Percentiles rank a stretch among this genome's conserved stretches.
phyloP scores from a whole-genome alignment of 208 protist species.

The Leishmania major region DNA sequence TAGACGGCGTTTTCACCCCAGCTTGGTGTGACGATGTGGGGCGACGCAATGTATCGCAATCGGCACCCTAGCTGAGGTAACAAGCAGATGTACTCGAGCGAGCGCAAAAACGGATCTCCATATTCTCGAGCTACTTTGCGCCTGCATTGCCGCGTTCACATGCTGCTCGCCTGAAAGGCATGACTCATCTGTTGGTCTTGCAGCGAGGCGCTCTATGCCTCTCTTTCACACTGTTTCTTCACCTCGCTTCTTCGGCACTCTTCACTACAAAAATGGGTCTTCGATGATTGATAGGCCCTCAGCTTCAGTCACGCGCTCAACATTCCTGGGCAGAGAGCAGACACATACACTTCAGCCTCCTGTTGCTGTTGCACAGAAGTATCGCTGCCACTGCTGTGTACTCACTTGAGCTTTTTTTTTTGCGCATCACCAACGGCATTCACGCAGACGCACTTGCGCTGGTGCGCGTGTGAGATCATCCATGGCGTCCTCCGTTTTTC shows the following conservation, averaged over 20 bases:
- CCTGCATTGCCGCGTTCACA: neutral
- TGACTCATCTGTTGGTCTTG: neutral
- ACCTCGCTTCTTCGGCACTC: neutral
- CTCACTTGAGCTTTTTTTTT: neutral
- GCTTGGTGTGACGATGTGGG: neutral
- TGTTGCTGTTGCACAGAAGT: neutral
- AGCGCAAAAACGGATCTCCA: neutral
- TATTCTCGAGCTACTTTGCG: neutral
- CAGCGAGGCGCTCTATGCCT: neutral
- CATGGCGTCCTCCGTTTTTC: conserved; percentile 16
- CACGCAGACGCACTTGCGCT: neutral
- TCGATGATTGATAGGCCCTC: neutral
- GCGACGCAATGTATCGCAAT: neutral
- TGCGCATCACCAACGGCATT: neutral
- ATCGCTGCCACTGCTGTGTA: neutral
- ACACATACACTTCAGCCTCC: neutral
- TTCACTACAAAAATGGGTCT: neutral
- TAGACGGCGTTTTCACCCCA: neutral
- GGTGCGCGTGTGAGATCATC: neutral
- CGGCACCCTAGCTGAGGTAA: neutral
- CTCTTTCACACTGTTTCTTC: neutral
- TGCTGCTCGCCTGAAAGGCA: neutral
- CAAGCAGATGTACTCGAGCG: neutral
- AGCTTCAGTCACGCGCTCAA: neutral
- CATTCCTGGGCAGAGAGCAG: neutral